Evolutionary conservation across 371 early-diverging fungal genomes (phyloP).

Genomic region (Lichtheimia ornata): DNA sequence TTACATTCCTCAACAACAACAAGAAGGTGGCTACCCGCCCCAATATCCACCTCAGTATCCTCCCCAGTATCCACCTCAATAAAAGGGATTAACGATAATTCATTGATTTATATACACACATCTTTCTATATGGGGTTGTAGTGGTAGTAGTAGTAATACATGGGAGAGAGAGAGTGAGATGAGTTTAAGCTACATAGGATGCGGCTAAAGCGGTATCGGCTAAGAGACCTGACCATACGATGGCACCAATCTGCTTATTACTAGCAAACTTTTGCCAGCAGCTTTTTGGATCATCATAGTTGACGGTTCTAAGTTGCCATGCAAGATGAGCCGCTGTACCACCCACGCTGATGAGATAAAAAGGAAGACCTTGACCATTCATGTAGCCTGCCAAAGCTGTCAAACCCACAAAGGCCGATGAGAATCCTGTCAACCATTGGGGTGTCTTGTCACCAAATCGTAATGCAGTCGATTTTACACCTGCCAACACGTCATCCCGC

Average conservation of each 20-base stretch:
- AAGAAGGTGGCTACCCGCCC: not conserved
- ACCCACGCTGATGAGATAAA: slow-evolving; percentile 71
- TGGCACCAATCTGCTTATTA: slow-evolving; percentile 77
- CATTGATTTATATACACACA: too few species aligned
- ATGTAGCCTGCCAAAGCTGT: slow-evolving; percentile 76
- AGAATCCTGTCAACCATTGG: slow-evolving; percentile 73
- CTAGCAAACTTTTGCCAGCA: slow-evolving; percentile 79
- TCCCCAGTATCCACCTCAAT: not conserved
- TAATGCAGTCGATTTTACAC: slow-evolving; percentile 93
- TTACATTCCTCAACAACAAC: slow-evolving; percentile 4
- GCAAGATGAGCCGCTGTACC: slow-evolving; percentile 77
- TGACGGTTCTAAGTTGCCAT: slow-evolving; percentile 81
- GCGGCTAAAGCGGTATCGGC: slow-evolving; percentile 42
- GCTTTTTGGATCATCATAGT: slow-evolving; percentile 63
- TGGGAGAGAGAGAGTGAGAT: not conserved
- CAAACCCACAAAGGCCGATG: slow-evolving; percentile 66
- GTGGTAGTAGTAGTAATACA: too few species aligned
- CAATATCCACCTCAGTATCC: slow-evolving; percentile 7
- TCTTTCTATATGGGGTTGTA: too few species aligned
- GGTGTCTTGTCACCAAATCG: slow-evolving; percentile 80
- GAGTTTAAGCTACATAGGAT: too few species aligned
- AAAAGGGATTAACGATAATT: not conserved
- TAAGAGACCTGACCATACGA: slow-evolving; percentile 74
- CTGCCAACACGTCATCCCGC: slow-evolving; percentile 80
- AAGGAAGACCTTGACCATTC: slow-evolving; percentile 78